phyloP scores from a whole-genome alignment of 495 filamentous ascomycete species.

The Podospora appendiculata region DNA sequence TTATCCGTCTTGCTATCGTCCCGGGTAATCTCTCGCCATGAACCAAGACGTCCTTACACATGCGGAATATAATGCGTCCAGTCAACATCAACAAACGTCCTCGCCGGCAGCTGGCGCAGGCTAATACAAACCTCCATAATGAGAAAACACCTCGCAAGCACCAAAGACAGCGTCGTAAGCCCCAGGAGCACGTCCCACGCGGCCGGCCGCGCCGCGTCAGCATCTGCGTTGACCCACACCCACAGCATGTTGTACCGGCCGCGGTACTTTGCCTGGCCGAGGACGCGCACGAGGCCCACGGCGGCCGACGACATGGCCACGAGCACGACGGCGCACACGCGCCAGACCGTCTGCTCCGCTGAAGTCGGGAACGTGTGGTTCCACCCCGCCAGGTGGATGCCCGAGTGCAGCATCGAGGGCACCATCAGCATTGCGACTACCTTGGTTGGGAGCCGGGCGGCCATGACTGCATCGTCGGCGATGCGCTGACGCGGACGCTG shows the following conservation, averaged over 20 bases:
- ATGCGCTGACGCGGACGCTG: neutral
- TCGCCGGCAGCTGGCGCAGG: constrained; percentile 2
- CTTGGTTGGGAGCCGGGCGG: neutral
- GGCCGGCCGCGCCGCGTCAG: neutral
- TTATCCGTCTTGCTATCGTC: no score
- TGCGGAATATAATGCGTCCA: constrained; percentile 6
- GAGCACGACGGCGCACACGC: neutral
- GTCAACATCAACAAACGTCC: constrained; percentile 1
- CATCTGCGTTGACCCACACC: constrained; percentile 9
- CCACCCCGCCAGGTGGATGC: neutral
- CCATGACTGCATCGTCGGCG: neutral
- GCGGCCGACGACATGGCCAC: neutral
- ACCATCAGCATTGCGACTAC: neutral
- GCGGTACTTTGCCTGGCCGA: neutral
- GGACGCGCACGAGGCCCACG: constrained; percentile 1
- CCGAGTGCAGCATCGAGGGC: neutral
- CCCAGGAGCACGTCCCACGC: neutral
- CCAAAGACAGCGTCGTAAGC: neutral
- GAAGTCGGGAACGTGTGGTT: neutral
- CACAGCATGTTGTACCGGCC: constrained; percentile 6
- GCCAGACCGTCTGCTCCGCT: neutral
- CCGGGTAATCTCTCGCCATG: no score
- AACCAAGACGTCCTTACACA: neutral
- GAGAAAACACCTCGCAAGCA: constrained; percentile 1
- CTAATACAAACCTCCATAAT: constrained; percentile 1